Base-by-base conservation (phyloP, 805 yeast species). In the Candida multigemmis region DNA sequence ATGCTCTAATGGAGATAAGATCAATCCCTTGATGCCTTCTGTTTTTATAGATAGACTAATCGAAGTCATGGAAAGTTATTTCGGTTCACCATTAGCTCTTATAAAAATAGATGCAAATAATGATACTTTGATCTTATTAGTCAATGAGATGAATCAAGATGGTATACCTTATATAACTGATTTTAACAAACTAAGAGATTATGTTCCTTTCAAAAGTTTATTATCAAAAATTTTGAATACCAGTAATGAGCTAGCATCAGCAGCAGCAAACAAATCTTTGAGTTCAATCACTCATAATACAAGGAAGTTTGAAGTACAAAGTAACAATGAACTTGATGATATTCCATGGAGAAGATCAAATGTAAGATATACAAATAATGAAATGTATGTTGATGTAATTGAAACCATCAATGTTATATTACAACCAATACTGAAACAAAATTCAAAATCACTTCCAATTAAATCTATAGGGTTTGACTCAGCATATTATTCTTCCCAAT, bases 261-360 rank as follows among this genome's bases (percentile, higher is more conserved):
- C 44, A 18, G 45, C 59, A 10, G 17, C 32, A 10, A 25, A 21
- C 7, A 40, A 38, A 27, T 32, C 44, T 2, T 29, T 42, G 14
- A 27, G 38, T n/a, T 40, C 50, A n/a, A 33, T 42, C 4, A 25
- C 40, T 3, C 28, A 24, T 17, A 29, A 28, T 21, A 22, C 25
- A 9, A 24, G 24, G 23, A 12, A 21, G 14, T 26, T 17, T 4
- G 19, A 24, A 6, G 18, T 23, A 12, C 22, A 16, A 7, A 53
- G n/a, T 12, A 43, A 47, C 19, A 42, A 48, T 2, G 55, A 62
- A 1, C 36, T 54, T 1, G 41, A 34, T 11, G 44, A 60, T 24
- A 31, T 32, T 6, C 94, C 95, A 1, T 89, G 97, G 97, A 68
- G 97, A 41, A 62, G 71, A 24, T 46, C 76, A 4, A 69, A 74